A percentile compares a stretch with the other conserved stretches of the same genome.
These are phyloP conservation scores for Geotrichum cucujoidarum DNA, from an alignment of 1,139 yeast species.

Conservation along the genomic window DNA sequence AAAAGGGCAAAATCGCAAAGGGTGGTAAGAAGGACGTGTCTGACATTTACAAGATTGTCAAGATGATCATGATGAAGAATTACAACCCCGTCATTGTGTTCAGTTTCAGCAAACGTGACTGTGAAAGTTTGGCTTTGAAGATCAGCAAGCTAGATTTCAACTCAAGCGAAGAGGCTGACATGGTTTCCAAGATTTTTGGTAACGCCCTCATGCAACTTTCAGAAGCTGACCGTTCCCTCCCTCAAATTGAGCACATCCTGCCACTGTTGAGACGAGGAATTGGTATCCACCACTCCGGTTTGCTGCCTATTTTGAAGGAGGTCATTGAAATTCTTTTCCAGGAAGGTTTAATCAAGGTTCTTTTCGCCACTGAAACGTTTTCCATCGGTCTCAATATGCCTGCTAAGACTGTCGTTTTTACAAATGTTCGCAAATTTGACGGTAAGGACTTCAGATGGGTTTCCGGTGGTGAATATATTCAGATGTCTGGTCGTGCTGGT, in stretches of 20 bases:
- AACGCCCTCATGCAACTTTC: conserved; percentile 86
- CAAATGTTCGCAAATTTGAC: conserved; percentile 97
- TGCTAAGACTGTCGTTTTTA: conserved; percentile 96
- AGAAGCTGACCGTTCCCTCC: conserved; percentile 84
- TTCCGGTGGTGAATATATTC: conserved; percentile 98
- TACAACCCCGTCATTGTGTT: conserved; percentile 97
- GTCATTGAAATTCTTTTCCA: conserved; percentile 95
- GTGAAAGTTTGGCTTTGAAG: conserved; percentile 87
- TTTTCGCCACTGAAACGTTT: conserved; percentile 96
- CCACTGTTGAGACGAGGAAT: conserved; percentile 91
- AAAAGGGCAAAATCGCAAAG: conserved; percentile 79
- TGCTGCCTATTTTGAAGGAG: conserved; percentile 91
- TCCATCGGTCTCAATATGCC: conserved; percentile 98
- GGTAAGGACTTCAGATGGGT: conserved; percentile 98
- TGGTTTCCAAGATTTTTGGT: conserved; percentile 78
- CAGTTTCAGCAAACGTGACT: conserved; percentile 92
- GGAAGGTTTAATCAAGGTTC: conserved; percentile 88
- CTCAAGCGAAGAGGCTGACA: conserved; percentile 85
- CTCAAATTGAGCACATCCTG: conserved; percentile 85
- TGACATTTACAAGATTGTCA: conserved; percentile 93
- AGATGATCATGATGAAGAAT: conserved; percentile 93
- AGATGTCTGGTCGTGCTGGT: conserved; percentile 99
- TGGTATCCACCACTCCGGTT: conserved; percentile 97
- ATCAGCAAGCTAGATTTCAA: conserved; percentile 95
- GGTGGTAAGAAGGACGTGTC: conserved; percentile 67